Evolutionary conservation across 2,329 filamentous ascomycete species (phyloP).

Genomic region (Cladosporium phlei): DNA sequence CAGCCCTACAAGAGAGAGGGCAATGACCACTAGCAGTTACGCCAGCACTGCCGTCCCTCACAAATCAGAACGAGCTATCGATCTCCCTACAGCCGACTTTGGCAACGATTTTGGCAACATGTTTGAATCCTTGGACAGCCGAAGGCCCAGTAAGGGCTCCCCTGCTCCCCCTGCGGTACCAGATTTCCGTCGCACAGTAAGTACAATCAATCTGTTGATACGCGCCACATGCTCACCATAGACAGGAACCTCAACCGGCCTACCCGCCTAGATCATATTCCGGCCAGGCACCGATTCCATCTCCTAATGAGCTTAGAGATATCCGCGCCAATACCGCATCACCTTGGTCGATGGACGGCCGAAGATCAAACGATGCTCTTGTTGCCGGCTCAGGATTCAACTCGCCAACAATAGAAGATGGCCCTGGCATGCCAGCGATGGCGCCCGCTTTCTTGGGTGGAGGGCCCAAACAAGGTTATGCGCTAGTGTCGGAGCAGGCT

Average conservation of each 20-base stretch:
- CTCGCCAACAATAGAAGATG: conserved; percentile 25
- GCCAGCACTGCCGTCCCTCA: conserved; percentile 36
- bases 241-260: conserved; percentile 30
- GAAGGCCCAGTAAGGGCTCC: conserved; percentile 5
- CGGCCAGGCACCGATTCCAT: conserved; percentile 26
- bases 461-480: conserved; percentile 26
- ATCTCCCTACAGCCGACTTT: conserved; percentile 29
- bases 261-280: conserved; percentile 31
- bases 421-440: conserved; percentile 18
- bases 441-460: conserved; percentile 26
- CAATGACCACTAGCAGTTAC: conserved; percentile 36
- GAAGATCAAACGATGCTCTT: conserved; percentile 29
- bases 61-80: conserved; percentile 21
- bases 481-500: conserved; percentile 26
- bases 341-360: conserved; percentile 30
- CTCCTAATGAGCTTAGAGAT: conserved; percentile 19
- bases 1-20: conserved; percentile 36
- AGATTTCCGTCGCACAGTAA: conserved; percentile 21
- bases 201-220: conserved; percentile 1
- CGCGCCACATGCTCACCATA: conserved; percentile 13
- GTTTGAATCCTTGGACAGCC: conserved; percentile 24
- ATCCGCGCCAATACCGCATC: conserved; percentile 24
- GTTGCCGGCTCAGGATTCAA: conserved; percentile 25
- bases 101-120: conserved; percentile 33
- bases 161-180: not conserved